phyloP scores from a whole-genome alignment of 495 filamentous ascomycete genomes.

The Xanthoparmelia taractica region DNA sequence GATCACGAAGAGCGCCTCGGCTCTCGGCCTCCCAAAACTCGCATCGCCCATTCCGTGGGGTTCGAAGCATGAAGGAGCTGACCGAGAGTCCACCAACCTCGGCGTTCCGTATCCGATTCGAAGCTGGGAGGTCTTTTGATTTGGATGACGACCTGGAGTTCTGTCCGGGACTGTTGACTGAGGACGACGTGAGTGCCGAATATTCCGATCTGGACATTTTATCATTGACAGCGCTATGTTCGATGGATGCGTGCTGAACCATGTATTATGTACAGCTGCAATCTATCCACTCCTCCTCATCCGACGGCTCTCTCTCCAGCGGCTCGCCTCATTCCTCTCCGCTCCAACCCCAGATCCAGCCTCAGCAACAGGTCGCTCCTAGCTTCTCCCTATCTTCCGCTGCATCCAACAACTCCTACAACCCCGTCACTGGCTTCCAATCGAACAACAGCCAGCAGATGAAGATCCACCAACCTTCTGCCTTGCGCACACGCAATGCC shows the following conservation, averaged over 20 bases:
- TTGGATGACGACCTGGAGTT: slow-evolving; percentile 96
- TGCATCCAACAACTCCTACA: slow-evolving; percentile 55
- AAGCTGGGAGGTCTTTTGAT: slow-evolving; percentile 90
- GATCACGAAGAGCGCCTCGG: slow-evolving; percentile 80
- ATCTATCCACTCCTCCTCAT: slow-evolving; percentile 77
- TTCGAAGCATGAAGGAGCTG: slow-evolving; percentile 81
- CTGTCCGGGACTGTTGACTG: slow-evolving; percentile 86
- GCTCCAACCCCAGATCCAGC: slow-evolving; percentile 68
- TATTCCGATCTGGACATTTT: neutral
- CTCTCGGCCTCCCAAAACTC: slow-evolving; percentile 66
- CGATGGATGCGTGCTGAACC: slow-evolving; percentile 1
- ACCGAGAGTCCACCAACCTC: slow-evolving; percentile 66
- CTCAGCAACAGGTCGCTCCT: slow-evolving; percentile 65
- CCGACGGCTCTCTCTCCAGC: slow-evolving; percentile 89
- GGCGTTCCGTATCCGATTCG: slow-evolving; percentile 75
- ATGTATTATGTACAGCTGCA: slow-evolving; percentile 52
- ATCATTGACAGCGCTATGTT: neutral
- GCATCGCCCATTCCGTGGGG: slow-evolving; percentile 76
- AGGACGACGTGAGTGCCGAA: slow-evolving; percentile 78
- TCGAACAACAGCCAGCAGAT: slow-evolving; percentile 44
- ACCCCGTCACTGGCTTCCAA: slow-evolving; percentile 48
- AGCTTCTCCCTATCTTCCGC: slow-evolving; percentile 74
- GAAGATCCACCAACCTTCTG: slow-evolving; percentile 79
- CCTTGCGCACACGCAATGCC: slow-evolving; percentile 83
- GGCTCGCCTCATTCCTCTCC: slow-evolving; percentile 92